These are phyloP conservation scores for Rosa rugosa DNA, from an alignment of 306 rosid species.

Conservation along the genomic window DNA sequence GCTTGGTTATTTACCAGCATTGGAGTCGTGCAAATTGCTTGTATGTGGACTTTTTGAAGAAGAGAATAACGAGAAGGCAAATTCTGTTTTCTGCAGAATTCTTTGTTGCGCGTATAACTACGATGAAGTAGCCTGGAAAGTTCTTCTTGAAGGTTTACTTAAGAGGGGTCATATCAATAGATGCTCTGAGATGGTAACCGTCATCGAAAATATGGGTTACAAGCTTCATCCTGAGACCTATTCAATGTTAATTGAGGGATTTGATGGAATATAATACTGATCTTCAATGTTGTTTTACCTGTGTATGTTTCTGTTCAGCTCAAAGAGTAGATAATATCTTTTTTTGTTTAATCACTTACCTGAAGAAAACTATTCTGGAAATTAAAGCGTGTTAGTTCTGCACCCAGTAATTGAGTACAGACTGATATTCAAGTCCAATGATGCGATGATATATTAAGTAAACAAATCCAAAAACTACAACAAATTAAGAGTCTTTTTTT, in stretches of 20 bases:
- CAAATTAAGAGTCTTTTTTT: too few relatives aligned
- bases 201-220: constrained; percentile 67
- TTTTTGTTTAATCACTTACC: too few relatives aligned
- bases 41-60: constrained; percentile 64
- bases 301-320: neutral
- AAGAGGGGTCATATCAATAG: constrained; percentile 52
- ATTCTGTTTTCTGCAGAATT: constrained; percentile 48
- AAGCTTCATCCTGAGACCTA: constrained; percentile 68
- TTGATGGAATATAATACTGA: constrained; percentile 32
- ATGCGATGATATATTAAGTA: too few relatives aligned
- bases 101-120: constrained; percentile 56
- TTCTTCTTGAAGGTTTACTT: constrained; percentile 77
- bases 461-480: too few relatives aligned
- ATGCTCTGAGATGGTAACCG: constrained; percentile 59
- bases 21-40: constrained; percentile 66
- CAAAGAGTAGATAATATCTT: neutral
- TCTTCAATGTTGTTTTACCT: constrained; percentile 6
- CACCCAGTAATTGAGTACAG: too few relatives aligned
- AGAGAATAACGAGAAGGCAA: constrained; percentile 59
- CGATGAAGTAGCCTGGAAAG: constrained; percentile 84
- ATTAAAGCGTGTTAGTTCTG: too few relatives aligned
- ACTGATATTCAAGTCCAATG: too few relatives aligned
- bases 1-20: constrained; percentile 58
- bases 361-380: too few relatives aligned
- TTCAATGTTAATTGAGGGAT: constrained; percentile 59